A percentile compares a stretch with the other conserved stretches of the same genome.
phyloP scores from a whole-genome alignment of 1,284 basidiomycete genomes.

The Ustilago hordei region DNA sequence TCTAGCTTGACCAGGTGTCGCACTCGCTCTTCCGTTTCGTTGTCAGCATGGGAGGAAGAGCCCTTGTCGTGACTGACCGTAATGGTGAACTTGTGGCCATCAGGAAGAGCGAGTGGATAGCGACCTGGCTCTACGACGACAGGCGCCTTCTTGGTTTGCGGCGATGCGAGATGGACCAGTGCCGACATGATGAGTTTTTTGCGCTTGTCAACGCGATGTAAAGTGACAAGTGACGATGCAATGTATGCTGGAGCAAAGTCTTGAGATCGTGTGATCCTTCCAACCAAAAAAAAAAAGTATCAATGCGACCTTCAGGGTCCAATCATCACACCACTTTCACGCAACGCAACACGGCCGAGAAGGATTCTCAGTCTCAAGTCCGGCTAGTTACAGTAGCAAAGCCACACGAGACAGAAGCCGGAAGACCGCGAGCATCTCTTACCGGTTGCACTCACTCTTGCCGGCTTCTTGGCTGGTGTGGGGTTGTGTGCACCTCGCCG shows the following conservation, averaged over 20 bases:
- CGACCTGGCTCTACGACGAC: conserved; percentile 22
- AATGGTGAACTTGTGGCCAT: conserved; percentile 44
- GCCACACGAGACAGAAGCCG: conserved; percentile 11
- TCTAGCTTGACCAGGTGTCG: conserved; percentile 27
- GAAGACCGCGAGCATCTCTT: conserved; percentile 6
- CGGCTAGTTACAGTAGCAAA: neutral
- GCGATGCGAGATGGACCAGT: conserved; percentile 39
- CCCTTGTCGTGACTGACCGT: conserved; percentile 35
- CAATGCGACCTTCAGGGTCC: neutral
- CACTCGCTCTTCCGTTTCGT: conserved; percentile 16
- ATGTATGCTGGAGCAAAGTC: neutral
- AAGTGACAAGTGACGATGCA: neutral
- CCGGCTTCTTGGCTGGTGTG: neutral
- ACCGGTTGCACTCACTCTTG: conserved; percentile 6
- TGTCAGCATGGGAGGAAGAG: neutral
- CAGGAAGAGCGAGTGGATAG: conserved; percentile 36
- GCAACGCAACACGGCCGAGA: neutral
- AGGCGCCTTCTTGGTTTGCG: conserved; percentile 38
- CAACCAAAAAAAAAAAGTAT: neutral
- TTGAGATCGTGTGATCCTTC: neutral
- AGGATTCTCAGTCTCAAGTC: neutral
- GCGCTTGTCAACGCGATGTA: neutral
- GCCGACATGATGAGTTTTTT: conserved; percentile 31
- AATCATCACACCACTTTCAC: neutral
- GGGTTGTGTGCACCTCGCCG: neutral